Conservation (phyloP, 2,329 filamentous ascomycete species). For the Claviceps cyperi region DNA sequence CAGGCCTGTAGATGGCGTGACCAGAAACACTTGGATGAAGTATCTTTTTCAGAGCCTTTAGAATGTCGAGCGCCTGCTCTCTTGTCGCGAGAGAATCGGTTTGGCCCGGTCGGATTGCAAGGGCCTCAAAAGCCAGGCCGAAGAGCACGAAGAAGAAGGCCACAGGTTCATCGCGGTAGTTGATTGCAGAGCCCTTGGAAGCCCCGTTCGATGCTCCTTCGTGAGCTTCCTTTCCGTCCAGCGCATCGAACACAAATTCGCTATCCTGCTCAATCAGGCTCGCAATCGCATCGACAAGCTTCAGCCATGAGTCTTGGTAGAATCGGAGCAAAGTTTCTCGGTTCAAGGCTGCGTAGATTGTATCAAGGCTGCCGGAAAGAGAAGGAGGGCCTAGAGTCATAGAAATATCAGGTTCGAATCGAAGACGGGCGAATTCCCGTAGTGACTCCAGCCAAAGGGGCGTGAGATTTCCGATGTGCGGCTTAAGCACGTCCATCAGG, state of each 20-base stretch:
- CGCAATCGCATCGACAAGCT: constrained; percentile 91
- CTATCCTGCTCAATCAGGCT: constrained; percentile 96
- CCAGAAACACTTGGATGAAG: constrained; percentile 87
- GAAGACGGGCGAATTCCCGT: constrained; percentile 79
- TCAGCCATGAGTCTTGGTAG: constrained; percentile 95
- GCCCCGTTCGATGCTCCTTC: constrained; percentile 33
- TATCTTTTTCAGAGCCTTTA: constrained; percentile 88
- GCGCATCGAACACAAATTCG: constrained; percentile 90
- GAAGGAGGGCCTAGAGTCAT: constrained; percentile 73
- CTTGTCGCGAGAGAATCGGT: constrained; percentile 45
- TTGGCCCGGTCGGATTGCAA: constrained; percentile 58
- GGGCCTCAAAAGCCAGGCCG: constrained; percentile 87
- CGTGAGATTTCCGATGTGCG: constrained; percentile 78
- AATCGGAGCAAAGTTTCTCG: constrained; percentile 86
- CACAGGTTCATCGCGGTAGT: constrained; percentile 93
- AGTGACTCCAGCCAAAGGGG: constrained; percentile 89
- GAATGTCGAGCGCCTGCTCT: constrained; percentile 73
- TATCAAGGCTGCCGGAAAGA: constrained; percentile 74
- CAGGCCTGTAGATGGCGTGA: constrained; percentile 89
- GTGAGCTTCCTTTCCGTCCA: constrained; percentile 65
- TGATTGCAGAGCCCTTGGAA: constrained; percentile 64
- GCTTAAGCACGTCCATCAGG: constrained; percentile 72
- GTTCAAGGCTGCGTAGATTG: constrained; percentile 88
- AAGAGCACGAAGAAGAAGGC: constrained; percentile 99
- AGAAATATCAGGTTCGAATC: constrained; percentile 95